Evolutionary conservation across 2,329 filamentous ascomycete genomes (phyloP).

Genomic region (Fusarium xylarioides): DNA sequence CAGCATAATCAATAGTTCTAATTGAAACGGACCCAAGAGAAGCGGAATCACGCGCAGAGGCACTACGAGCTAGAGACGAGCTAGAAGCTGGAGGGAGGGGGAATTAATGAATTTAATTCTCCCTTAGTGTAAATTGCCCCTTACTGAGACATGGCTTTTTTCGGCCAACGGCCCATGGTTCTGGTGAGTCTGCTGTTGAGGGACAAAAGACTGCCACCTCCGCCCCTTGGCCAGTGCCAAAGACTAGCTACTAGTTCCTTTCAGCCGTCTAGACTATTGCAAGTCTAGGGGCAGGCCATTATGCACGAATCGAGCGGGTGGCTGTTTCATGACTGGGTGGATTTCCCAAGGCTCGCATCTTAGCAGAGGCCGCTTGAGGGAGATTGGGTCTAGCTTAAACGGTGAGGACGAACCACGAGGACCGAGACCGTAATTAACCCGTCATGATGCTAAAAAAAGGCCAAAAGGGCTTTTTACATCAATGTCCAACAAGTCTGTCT

Average conservation of each 20-base stretch:
- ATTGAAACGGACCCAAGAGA: not conserved
- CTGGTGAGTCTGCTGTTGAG: not conserved
- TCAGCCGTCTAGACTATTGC: conserved; percentile 6
- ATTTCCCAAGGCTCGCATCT: not conserved
- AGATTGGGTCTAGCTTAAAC: conserved; percentile 30
- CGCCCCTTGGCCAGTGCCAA: conserved; percentile 7
- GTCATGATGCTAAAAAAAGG: conserved; percentile 38
- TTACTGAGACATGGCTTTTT: conserved; percentile 24
- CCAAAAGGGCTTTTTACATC: not conserved
- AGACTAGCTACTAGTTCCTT: conserved; percentile 1
- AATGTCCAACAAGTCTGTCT: conserved; percentile 1
- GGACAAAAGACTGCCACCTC: not conserved
- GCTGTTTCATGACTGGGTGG: conserved; percentile 30
- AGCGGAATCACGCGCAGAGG: conserved; percentile 30
- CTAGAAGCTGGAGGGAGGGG: conserved; percentile 23
- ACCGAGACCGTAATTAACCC: conserved; percentile 34
- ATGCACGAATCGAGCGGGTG: conserved; percentile 19
- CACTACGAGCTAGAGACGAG: conserved; percentile 19
- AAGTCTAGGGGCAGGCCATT: not conserved
- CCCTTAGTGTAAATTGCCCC: conserved; percentile 8
- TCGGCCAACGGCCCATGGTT: not conserved
- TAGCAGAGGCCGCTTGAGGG: not conserved
- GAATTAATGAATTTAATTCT: not conserved
- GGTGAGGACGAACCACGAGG: conserved; percentile 27
- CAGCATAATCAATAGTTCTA: conserved; percentile 19